These are phyloP conservation scores for Trypanosoma mega DNA, from an alignment of 208 protist genomes.

Conservation along the genomic window DNA sequence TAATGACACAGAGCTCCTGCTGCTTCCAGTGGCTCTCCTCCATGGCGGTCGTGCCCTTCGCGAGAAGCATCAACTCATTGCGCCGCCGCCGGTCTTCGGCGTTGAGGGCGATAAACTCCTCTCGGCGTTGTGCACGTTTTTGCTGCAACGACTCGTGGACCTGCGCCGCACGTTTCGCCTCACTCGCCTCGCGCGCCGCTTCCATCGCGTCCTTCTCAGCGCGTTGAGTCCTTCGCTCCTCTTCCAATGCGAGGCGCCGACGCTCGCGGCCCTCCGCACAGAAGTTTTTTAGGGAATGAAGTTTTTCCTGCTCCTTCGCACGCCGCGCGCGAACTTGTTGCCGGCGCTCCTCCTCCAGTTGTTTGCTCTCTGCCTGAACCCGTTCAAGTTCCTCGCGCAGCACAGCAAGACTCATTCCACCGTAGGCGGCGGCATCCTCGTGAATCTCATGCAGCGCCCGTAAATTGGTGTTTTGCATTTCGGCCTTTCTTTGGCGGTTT, in stretches of 20 bases:
- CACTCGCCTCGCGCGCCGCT: slow-evolving; percentile 25
- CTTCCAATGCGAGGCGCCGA: slow-evolving; percentile 29
- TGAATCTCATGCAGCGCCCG: neutral
- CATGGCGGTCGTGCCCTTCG: slow-evolving; percentile 51
- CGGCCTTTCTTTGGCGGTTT: slow-evolving; percentile 35
- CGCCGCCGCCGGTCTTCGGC: slow-evolving; percentile 47
- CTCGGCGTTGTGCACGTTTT: slow-evolving; percentile 35
- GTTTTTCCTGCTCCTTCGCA: slow-evolving; percentile 16
- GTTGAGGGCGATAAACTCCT: slow-evolving; percentile 23
- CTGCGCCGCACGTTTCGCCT: slow-evolving; percentile 47
- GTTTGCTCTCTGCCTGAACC: slow-evolving; percentile 12
- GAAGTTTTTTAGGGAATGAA: slow-evolving; percentile 14
- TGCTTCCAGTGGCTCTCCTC: slow-evolving; percentile 74
- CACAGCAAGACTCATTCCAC: slow-evolving; percentile 4
- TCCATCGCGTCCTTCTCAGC: slow-evolving; percentile 30
- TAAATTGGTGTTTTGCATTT: slow-evolving; percentile 18
- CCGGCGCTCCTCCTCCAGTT: slow-evolving; percentile 18
- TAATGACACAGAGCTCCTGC: slow-evolving; percentile 61
- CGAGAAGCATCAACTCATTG: slow-evolving; percentile 63
- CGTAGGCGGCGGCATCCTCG: slow-evolving; percentile 2
- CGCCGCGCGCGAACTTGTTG: slow-evolving; percentile 5
- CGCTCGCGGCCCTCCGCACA: slow-evolving; percentile 36
- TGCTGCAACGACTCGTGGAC: slow-evolving; percentile 49
- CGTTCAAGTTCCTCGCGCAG: slow-evolving; percentile 11
- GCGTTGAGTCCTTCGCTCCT: slow-evolving; percentile 20